Evolutionary conservation across 306 rosid genomes (phyloP), one percentile per base, ranked within the genome.

Genomic region (Potentilla sterilis): DNA sequence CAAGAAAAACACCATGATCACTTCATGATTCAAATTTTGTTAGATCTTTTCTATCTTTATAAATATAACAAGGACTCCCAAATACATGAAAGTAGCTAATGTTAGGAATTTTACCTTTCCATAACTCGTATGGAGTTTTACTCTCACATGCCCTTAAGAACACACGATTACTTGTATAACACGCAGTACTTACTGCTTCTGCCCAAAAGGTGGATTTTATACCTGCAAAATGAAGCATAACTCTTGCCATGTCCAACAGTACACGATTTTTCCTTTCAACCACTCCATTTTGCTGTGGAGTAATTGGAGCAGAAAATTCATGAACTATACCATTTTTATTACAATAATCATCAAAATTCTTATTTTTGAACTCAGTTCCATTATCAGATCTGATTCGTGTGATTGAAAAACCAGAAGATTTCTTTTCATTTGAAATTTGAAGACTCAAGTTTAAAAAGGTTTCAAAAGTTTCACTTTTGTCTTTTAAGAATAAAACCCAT

Each of bases 391-490:
- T 37, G 1, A 66, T 15, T 8, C 70, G 2, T 0, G 7, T 3
- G 5, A 66, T 19, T 4, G 1, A 3, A 2, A 14, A 0, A 0
- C 2, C 12, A 5, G 0, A 3, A 7, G n/a, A 6, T 0, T n/a
- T 7, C 18, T 66, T 66, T 13, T 38, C 70, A 41, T 15, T 37
- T 7, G 6, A 0, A 1, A 66, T 19, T 0, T 5, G 10, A 46
- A 0, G 1, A 6, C 52, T 40, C 4, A 66, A 2, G 4, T 4
- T 2, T 24, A 0, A 37, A 2, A 38, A 66, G 0, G 4, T 0
- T 15, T 15, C 5, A 15, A 66, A 66, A 0, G 28, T 41, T 7
- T 37, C 43, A 16, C 22, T 3, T 6, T 35, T 41, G 1, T 37
- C 24, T 18, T 1, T 18, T 16, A 66, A 28, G 38, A 66, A 66